Evolutionary conservation across 2,329 filamentous ascomycete genomes (phyloP).

Genomic region (Apiospora kogelbergensis): DNA sequence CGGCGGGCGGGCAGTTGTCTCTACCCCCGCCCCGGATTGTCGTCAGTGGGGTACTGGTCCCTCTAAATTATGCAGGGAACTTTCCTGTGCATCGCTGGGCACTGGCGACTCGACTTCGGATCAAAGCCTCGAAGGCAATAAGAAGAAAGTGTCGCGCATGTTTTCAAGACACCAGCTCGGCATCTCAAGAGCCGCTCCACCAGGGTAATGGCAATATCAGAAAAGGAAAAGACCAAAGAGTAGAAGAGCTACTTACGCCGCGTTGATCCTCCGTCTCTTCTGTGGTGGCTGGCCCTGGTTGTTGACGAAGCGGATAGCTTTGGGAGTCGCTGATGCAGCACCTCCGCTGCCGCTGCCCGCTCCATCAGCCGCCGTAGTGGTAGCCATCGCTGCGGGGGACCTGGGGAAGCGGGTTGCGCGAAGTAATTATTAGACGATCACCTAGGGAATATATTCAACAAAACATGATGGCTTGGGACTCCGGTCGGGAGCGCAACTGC

Average conservation of each 20-base stretch:
- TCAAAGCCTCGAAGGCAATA: neutral
- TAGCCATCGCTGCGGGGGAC: conserved; percentile 38
- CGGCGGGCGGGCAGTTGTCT: neutral
- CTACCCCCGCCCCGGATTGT: neutral
- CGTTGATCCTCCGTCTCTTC: conserved; percentile 76
- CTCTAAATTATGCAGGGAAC: conserved; percentile 1
- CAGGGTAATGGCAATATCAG: neutral
- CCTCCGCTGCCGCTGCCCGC: conserved; percentile 32
- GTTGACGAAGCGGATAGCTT: conserved; percentile 76
- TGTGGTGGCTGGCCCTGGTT: conserved; percentile 79
- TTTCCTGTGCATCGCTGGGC: conserved; percentile 1
- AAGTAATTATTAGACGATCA: neutral
- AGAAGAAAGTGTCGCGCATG: neutral
- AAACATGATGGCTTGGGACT: conserved; percentile 4
- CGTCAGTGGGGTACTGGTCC: neutral
- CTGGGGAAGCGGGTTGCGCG: neutral
- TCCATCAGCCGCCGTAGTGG: conserved; percentile 43
- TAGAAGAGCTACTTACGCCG: conserved; percentile 56
- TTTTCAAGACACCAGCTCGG: neutral
- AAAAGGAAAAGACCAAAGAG: neutral
- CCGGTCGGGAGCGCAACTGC: neutral
- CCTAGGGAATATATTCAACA: neutral
- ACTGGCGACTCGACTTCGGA: neutral
- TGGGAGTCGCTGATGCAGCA: conserved; percentile 42
- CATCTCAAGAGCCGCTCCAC: neutral